These are phyloP conservation scores for Hypocreales sp. DNA, from an alignment of 2,329 filamentous ascomycete genomes.

Conservation along the genomic window DNA sequence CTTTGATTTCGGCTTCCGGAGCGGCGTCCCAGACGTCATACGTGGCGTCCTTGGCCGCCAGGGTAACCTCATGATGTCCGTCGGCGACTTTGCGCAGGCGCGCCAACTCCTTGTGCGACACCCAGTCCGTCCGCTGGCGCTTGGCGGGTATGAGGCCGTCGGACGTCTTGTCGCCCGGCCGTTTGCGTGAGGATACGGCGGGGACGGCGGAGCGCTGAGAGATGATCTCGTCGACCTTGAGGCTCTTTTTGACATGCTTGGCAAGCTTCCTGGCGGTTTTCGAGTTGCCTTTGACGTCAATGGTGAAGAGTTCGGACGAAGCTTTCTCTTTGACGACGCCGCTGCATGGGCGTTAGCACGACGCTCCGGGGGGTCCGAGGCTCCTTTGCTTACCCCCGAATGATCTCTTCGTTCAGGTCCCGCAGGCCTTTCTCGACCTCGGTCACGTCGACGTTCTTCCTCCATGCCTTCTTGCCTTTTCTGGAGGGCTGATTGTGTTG, in stretches of 20 bases:
- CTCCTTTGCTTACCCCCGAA: constrained; percentile 70
- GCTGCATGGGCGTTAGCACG: constrained; percentile 28
- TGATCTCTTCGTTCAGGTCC: constrained; percentile 75
- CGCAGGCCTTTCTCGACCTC: constrained; percentile 74
- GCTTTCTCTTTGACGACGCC: constrained; percentile 74
- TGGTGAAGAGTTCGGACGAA: constrained; percentile 68
- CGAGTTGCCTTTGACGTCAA: constrained; percentile 62
- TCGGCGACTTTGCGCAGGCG: constrained; percentile 68
- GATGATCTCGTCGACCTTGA: constrained; percentile 88
- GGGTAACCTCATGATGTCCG: constrained; percentile 41
- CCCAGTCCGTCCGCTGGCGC: constrained; percentile 60
- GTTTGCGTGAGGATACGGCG: constrained; percentile 65
- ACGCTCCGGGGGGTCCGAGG: too few relatives aligned
- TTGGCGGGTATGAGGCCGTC: constrained; percentile 64
- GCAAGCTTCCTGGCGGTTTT: constrained; percentile 48
- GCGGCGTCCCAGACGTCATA: constrained; percentile 66
- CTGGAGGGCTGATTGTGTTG: constrained; percentile 80
- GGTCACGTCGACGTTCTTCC: constrained; percentile 91
- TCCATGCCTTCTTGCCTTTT: constrained; percentile 98
- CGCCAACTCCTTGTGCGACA: constrained; percentile 71
- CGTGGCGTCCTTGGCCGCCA: constrained; percentile 42
- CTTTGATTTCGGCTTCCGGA: constrained; percentile 20
- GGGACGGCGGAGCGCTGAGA: constrained; percentile 69
- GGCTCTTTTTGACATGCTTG: constrained; percentile 54
- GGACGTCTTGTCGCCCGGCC: constrained; percentile 50